Evolutionary conservation across 2,329 filamentous ascomycete genomes (phyloP), one percentile per base, ranked within the genome.

Genomic region (Aspergillus ochraceus): DNA sequence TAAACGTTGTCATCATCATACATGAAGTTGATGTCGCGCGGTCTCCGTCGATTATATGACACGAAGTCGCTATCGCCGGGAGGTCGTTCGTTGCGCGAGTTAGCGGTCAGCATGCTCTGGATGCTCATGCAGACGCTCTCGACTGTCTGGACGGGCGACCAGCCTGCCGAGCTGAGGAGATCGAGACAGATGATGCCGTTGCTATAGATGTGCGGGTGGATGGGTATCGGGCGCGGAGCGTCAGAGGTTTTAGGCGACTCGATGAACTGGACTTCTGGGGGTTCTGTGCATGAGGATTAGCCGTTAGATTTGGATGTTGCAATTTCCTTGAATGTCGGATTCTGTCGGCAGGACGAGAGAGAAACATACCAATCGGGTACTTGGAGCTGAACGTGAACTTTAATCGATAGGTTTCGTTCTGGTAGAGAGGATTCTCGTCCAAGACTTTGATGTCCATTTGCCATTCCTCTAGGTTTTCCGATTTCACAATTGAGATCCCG

Each of bases 161-260:
- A 99, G 58, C 95, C 95, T 64, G 92, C 88, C 10, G 85, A 82
- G 55, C 92, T 92, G 9, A 99, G 87, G 1, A 99, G 85, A 70
- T 99, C 95, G 52, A 99, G 89, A 71, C 95, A 99, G 73, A 99
- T 99, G 76, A 98, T 97, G 68, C 95, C 95, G 77, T 99, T 99
- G 68, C 90, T 95, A 81, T 99, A 99, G 76, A 99, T 91, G 79
- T 99, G 95, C 3, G 95, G 95, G 71, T 99, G 95, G 75, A 97
- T 93, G 1, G 95, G 95, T 69, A 99, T 93, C 2, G 82, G 79
- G 47, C 84, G 83, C 46, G 76, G 75, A 0, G 78, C 74, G 6
- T 71, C 68, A 32, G 74, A 69, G 10, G 71, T 63, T 24, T 58
- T 54, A 36, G 86, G 75, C 55, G 85, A 80, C 68, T 87, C 82